Evolutionary conservation across 305 asterid genomes (phyloP).

Genomic region (Solanum chacoense): DNA sequence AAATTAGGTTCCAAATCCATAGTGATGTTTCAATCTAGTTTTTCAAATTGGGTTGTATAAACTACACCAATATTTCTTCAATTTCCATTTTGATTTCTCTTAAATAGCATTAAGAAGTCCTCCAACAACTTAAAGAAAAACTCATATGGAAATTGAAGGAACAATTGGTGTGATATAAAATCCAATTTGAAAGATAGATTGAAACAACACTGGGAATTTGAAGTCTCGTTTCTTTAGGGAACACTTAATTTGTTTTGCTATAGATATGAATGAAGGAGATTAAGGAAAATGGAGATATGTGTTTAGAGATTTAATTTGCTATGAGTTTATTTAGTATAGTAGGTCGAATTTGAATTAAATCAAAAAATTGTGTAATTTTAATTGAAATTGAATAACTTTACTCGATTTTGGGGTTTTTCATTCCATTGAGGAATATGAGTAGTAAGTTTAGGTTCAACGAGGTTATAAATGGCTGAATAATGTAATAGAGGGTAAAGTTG

Average conservation of each 20-base stretch:
- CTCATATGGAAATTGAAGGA: not conserved
- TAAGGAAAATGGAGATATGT: not conserved
- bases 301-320: not conserved
- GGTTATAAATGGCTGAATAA: not conserved
- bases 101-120: not conserved
- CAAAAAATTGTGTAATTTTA: not conserved
- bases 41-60: not conserved
- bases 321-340: not conserved
- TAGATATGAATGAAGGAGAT: not conserved
- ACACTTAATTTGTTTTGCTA: not conserved
- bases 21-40: not conserved
- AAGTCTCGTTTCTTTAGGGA: not conserved
- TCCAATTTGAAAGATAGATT: not conserved
- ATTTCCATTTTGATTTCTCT: not conserved
- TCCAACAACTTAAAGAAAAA: not conserved
- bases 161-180: not conserved
- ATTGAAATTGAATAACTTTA: not conserved
- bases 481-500: not conserved
- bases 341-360: not conserved
- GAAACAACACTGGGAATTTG: not conserved
- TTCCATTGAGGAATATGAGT: not conserved
- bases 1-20: not conserved
- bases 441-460: not conserved
- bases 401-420: not conserved
- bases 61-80: not conserved